Evolutionary conservation across 2,329 filamentous ascomycete genomes (phyloP).

Genomic region (Verticillium dahliae): DNA sequence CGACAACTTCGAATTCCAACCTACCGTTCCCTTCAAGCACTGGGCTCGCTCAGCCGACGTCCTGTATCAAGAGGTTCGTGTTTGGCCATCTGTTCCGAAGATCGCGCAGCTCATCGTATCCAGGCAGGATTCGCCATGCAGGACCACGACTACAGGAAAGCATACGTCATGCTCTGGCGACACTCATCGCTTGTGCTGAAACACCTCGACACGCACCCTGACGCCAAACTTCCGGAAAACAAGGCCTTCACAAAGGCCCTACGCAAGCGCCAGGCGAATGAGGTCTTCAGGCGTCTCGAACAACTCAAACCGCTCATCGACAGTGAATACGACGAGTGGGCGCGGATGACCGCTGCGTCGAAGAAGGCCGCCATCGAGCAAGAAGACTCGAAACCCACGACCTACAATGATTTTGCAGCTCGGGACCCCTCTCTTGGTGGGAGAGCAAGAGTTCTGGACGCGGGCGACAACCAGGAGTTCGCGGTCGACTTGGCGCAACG

Average conservation of each 20-base stretch:
- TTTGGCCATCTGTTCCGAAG: background rate
- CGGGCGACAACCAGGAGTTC: constrained; percentile 64
- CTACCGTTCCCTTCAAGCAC: constrained; percentile 66
- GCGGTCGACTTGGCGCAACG: constrained; percentile 70
- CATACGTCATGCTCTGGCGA: constrained; percentile 86
- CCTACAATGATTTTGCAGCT: constrained; percentile 42
- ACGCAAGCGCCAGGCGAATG: constrained; percentile 38
- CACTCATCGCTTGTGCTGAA: constrained; percentile 80
- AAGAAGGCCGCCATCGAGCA: constrained; percentile 16
- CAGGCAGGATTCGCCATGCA: constrained; percentile 79
- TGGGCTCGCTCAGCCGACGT: constrained; percentile 79
- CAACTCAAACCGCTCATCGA: constrained; percentile 73
- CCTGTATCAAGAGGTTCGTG: constrained; percentile 71
- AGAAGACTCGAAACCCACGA: constrained; percentile 15
- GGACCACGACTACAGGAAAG: constrained; percentile 80
- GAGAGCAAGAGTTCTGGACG: constrained; percentile 56
- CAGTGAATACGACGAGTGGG: constrained; percentile 62
- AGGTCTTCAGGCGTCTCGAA: constrained; percentile 66
- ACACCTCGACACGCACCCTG: constrained; percentile 68
- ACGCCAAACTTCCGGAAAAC: constrained; percentile 60
- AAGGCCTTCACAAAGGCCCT: constrained; percentile 53
- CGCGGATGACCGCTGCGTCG: constrained; percentile 41
- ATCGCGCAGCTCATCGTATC: constrained; percentile 11
- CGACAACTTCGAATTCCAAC: constrained; percentile 74
- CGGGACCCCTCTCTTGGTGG: constrained; percentile 57